These are phyloP conservation scores for Flueggea neowawraea DNA, from an alignment of 441 rosid genomes.

Conservation along the genomic window DNA sequence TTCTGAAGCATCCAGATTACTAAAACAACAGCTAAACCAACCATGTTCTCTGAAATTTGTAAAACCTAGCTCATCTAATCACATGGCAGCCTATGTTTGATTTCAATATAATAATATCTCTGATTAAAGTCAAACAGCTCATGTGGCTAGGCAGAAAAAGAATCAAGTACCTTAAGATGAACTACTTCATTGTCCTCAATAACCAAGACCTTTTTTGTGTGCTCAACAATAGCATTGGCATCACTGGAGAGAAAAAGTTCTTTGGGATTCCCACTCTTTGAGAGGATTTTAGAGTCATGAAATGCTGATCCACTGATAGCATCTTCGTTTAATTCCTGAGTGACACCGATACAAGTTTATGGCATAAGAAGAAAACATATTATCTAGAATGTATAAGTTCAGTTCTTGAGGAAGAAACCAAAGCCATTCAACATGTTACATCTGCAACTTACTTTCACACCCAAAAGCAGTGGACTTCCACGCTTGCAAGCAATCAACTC, in stretches of 20 bases:
- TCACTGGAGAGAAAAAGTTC: constrained; percentile 94
- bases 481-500: constrained; percentile 97
- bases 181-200: constrained; percentile 97
- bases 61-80: too few species aligned
- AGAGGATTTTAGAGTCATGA: constrained; percentile 64
- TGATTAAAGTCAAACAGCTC: too few species aligned
- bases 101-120: too few species aligned
- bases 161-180: constrained; percentile 70
- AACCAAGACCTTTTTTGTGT: constrained; percentile 85
- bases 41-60: too few species aligned
- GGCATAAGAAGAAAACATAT: neutral
- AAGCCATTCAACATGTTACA: constrained; percentile 9
- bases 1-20: too few species aligned
- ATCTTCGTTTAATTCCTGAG: constrained; percentile 62
- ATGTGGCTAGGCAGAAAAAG: neutral
- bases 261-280: constrained; percentile 63
- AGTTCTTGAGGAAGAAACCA: neutral
- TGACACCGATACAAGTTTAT: constrained; percentile 4
- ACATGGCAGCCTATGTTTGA: too few species aligned
- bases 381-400: neutral
- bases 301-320: constrained; percentile 41
- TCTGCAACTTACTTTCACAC: constrained; percentile 76
- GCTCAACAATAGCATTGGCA: constrained; percentile 89
- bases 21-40: too few species aligned
- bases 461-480: constrained; percentile 94